phyloP scores from a whole-genome alignment of 2,329 filamentous ascomycete genomes.

The Colletotrichum sp. region DNA sequence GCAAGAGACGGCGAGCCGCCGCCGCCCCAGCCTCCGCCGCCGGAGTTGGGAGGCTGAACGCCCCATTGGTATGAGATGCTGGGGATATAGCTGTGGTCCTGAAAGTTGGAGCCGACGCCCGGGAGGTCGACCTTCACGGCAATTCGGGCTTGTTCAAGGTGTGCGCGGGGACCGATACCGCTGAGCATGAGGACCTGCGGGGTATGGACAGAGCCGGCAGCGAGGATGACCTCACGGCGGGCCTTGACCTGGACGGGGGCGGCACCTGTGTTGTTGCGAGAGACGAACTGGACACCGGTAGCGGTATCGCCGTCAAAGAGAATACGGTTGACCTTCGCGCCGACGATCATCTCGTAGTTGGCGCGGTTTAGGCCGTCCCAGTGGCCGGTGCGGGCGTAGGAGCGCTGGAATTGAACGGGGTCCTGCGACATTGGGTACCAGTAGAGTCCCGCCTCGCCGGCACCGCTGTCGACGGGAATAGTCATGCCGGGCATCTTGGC shows the following conservation, averaged over 20 bases:
- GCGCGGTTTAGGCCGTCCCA: constrained; percentile 26
- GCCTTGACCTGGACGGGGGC: constrained; percentile 27
- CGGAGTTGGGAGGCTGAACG: not conserved
- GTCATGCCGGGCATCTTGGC: constrained; percentile 28
- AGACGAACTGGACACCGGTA: constrained; percentile 31
- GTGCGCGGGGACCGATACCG: constrained; percentile 43
- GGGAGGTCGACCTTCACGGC: constrained; percentile 43
- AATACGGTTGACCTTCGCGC: constrained; percentile 25
- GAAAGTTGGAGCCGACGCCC: constrained; percentile 48
- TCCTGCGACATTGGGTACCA: constrained; percentile 30
- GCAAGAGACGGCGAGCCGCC: constrained; percentile 24
- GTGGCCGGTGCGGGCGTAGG: constrained; percentile 30
- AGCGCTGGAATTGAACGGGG: constrained; percentile 23
- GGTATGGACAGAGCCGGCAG: constrained; percentile 39
- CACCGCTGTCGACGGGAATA: constrained; percentile 27
- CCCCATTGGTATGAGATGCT: constrained; percentile 24
- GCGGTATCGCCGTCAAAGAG: constrained; percentile 27
- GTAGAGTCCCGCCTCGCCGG: constrained; percentile 29
- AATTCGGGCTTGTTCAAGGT: constrained; percentile 40
- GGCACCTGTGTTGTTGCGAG: constrained; percentile 20
- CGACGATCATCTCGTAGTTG: constrained; percentile 30
- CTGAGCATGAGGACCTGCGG: constrained; percentile 48
- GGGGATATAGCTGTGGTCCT: constrained; percentile 37
- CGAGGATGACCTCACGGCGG: constrained; percentile 40
- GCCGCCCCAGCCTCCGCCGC: not conserved